phyloP scores from a whole-genome alignment of 768 basidiomycete species.

The Porpolomopsis calyptriformis region DNA sequence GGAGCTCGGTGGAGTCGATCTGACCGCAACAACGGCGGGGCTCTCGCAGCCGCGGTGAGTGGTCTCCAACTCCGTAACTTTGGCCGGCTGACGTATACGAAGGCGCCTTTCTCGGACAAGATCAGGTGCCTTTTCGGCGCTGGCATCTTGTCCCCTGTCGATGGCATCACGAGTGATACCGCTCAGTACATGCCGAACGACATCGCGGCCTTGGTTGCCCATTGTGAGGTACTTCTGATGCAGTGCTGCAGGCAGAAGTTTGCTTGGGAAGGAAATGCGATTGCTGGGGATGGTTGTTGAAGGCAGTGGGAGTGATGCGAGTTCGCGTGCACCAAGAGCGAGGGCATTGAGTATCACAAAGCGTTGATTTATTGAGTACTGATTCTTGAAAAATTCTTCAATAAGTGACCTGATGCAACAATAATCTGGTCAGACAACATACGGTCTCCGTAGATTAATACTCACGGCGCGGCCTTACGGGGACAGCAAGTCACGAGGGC shows the following conservation, averaged over 20 bases:
- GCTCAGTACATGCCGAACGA: constrained; percentile 50
- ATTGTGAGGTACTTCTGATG: constrained; percentile 57
- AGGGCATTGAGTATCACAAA: constrained; percentile 79
- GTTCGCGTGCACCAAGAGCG: constrained; percentile 76
- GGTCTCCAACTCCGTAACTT: constrained; percentile 29
- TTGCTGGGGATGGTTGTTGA: constrained; percentile 17
- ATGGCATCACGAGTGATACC: constrained; percentile 55
- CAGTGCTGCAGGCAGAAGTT: constrained; percentile 57
- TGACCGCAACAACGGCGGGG: constrained; percentile 2
- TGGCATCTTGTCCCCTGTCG: constrained; percentile 44
- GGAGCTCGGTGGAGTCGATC: constrained; percentile 8
- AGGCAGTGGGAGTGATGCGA: constrained; percentile 42
- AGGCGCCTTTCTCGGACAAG: constrained; percentile 67
- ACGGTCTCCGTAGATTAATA: constrained; percentile 10
- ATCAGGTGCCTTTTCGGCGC: constrained; percentile 45
- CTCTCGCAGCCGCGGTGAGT: constrained; percentile 1
- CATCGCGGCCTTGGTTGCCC: constrained; percentile 26
- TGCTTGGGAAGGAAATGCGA: constrained; percentile 65
- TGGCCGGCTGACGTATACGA: constrained; percentile 42
- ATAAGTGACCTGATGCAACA: constrained; percentile 51
- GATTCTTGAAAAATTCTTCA: constrained; percentile 89
- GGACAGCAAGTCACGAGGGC: constrained; percentile 80
- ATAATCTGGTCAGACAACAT: background rate
- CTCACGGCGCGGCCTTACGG: constrained; percentile 70
- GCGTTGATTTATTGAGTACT: constrained; percentile 83